Conservation (phyloP, 495 filamentous ascomycete genomes). For the Sphaerosporella brunnea region DNA sequence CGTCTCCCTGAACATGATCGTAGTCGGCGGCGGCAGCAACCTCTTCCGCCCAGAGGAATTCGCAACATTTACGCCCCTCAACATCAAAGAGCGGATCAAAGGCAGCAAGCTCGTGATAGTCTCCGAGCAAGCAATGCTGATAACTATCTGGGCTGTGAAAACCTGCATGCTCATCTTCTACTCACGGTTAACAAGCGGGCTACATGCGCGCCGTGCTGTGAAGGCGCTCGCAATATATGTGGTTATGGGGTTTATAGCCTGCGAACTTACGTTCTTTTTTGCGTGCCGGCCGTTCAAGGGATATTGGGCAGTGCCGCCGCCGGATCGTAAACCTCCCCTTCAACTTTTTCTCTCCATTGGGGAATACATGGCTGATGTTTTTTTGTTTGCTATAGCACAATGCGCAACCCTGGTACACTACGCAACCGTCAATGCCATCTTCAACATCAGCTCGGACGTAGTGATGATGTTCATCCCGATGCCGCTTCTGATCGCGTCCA, state of each 20-base stretch:
- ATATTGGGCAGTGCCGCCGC: conserved; percentile 17
- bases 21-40: conserved; percentile 32
- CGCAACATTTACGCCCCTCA: conserved; percentile 26
- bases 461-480: conserved; percentile 25
- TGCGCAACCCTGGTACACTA: conserved; percentile 37
- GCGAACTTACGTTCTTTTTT: conserved; percentile 16
- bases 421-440: conserved; percentile 32
- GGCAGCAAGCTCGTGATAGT: conserved; percentile 33
- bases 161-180: conserved; percentile 27
- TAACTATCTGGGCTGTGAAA: conserved; percentile 26
- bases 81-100: conserved; percentile 30
- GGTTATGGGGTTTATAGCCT: conserved; percentile 10
- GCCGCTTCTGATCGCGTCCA: conserved; percentile 18
- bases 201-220: background rate
- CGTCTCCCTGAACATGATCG: conserved; percentile 31
- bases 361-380: too few relatives aligned
- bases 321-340: conserved; percentile 8
- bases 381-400: conserved; percentile 30
- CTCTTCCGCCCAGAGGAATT: conserved; percentile 28
- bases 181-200: conserved; percentile 14
- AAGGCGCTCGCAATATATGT: background rate
- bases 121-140: conserved; percentile 29
- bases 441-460: conserved; percentile 28
- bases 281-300: conserved; percentile 17
- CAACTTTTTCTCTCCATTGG: conserved; percentile 22